A percentile compares a stretch with the other conserved stretches of the same genome.
These are phyloP conservation scores for Paraphaeosphaeria minitans DNA, from an alignment of 2,329 filamentous ascomycete species.

Conservation along the genomic window DNA sequence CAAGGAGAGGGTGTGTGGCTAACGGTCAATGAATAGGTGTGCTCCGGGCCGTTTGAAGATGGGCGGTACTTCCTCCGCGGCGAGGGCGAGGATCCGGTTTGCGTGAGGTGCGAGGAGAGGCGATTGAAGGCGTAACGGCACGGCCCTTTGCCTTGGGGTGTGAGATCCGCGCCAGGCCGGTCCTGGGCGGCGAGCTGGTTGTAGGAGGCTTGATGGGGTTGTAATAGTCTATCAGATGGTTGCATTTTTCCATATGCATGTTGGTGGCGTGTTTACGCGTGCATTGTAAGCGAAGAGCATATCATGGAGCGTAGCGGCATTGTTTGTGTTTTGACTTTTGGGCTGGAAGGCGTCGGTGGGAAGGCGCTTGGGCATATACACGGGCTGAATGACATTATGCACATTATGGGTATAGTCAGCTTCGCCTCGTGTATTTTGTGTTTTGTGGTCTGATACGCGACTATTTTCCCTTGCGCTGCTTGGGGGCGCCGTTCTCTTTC, in stretches of 20 bases:
- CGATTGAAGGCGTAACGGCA: conserved; percentile 61
- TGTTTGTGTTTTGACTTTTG: background rate
- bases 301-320: conserved; percentile 9
- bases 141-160: background rate
- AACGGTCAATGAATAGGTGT: conserved; percentile 54
- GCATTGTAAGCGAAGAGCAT: conserved; percentile 11
- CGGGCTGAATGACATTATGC: background rate
- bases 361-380: conserved; percentile 7
- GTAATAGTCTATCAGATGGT: conserved; percentile 7
- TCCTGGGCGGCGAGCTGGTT: background rate
- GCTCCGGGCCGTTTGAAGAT: conserved; percentile 64
- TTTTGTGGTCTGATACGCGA: background rate
- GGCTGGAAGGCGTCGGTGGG: conserved; percentile 2
- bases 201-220: conserved; percentile 1
- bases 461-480: conserved; percentile 30
- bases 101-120: conserved; percentile 66
- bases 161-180: conserved; percentile 7
- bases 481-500: conserved; percentile 25
- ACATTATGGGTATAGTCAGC: background rate
- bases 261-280: background rate
- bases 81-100: conserved; percentile 63
- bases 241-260: conserved; percentile 6
- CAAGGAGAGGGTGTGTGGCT: conserved; percentile 6
- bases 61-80: conserved; percentile 67
- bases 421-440: background rate